phyloP scores from a whole-genome alignment of 2,329 filamentous ascomycete species.

The Rutstroemia sp. region DNA sequence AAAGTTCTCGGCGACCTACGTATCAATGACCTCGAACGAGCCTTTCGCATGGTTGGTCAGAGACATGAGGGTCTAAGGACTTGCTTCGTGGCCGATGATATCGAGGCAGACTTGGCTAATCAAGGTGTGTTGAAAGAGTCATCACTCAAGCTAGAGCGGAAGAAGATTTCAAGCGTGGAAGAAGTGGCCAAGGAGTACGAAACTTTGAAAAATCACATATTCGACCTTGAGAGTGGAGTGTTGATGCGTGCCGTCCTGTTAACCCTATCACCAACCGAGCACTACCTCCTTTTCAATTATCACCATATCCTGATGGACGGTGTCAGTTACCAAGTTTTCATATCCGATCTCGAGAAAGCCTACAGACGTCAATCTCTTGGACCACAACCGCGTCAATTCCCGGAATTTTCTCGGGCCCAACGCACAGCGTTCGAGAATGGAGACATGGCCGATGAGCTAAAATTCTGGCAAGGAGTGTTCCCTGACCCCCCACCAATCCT shows the following conservation, averaged over 20 bases:
- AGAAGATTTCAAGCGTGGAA: not conserved
- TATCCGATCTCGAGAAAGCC: constrained; percentile 14
- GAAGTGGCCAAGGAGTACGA: not conserved
- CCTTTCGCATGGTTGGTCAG: constrained; percentile 15
- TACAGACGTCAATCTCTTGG: not conserved
- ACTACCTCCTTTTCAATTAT: constrained; percentile 37
- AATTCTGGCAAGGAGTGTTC: constrained; percentile 29
- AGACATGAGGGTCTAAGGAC: constrained; percentile 27
- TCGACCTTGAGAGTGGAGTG: not conserved
- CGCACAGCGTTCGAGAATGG: constrained; percentile 24
- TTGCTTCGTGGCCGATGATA: constrained; percentile 14
- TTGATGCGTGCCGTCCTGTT: constrained; percentile 29
- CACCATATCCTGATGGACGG: constrained; percentile 48
- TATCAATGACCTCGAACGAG: constrained; percentile 14
- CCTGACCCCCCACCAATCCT: constrained; percentile 20
- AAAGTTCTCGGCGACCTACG: constrained; percentile 18
- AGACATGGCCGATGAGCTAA: constrained; percentile 25
- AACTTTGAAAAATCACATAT: not conserved
- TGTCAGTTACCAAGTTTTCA: constrained; percentile 36
- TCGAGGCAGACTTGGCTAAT: not conserved
- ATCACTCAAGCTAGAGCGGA: not conserved
- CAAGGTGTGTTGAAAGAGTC: constrained; percentile 9
- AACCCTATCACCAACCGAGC: constrained; percentile 26
- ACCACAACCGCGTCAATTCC: constrained; percentile 27
- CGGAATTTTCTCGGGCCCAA: constrained; percentile 32